A percentile compares a stretch with the other conserved stretches of the same genome.
Conservation (phyloP, 2,329 filamentous ascomycete genomes). For the Fusarium zealandicum region DNA sequence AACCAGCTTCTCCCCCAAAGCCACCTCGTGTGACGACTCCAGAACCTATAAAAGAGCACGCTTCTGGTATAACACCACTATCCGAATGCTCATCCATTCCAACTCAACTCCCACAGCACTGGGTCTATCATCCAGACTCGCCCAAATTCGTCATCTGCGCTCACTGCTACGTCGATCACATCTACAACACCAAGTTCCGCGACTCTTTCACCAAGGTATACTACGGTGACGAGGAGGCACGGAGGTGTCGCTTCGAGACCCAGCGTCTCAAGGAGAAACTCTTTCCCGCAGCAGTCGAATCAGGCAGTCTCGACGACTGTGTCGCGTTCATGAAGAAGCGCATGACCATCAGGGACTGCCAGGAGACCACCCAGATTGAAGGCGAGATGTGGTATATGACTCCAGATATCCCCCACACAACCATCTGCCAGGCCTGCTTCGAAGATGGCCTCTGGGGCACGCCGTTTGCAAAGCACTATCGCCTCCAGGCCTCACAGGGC, state of each 20-base stretch:
- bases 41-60: constrained; percentile 16
- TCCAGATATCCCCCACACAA: constrained; percentile 41
- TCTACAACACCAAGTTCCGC: constrained; percentile 43
- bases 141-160: constrained; percentile 48
- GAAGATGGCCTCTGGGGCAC: constrained; percentile 46
- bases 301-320: constrained; percentile 38
- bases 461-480: constrained; percentile 43
- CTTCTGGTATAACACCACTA: constrained; percentile 27
- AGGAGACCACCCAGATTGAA: constrained; percentile 14
- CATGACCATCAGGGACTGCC: constrained; percentile 28
- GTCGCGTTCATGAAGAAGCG: constrained; percentile 43
- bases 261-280: constrained; percentile 45
- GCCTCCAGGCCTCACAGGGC: constrained; percentile 1
- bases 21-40: constrained; percentile 26
- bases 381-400: constrained; percentile 47
- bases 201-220: constrained; percentile 37
- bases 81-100: constrained; percentile 39
- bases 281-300: constrained; percentile 40
- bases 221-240: constrained; percentile 37
- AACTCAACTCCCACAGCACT: constrained; percentile 44
- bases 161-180: constrained; percentile 49
- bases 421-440: constrained; percentile 51
- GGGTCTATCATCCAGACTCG: constrained; percentile 47
- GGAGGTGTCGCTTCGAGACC: constrained; percentile 47
- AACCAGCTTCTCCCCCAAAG: background rate